Base-by-base conservation (phyloP, 2,329 filamentous ascomycete genomes). In the Ascochyta viciae-villosae region DNA sequence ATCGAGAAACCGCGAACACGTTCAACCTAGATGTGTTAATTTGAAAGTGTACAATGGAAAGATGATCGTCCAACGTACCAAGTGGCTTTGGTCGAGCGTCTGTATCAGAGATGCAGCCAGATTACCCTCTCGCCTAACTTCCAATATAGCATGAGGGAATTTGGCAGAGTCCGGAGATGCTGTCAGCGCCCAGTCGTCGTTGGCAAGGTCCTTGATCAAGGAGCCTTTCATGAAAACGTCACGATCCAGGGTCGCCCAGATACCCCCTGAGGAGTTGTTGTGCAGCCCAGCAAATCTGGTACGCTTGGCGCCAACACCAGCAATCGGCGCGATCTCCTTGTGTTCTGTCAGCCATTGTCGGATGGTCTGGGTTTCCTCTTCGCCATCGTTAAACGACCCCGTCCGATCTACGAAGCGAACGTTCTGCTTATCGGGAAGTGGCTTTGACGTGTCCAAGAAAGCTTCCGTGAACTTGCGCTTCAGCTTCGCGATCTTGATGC, bases 1-100 rank as follows among this genome's bases (percentile, higher is more conserved):
- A 85, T 64, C 1, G 82, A 83, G 61, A 85, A 85, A 4, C 81
- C 82, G 31, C 79, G 76, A 9, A 85, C 77, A 29, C 82, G 77
- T 61, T 85, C 81, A 16, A 76, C 72, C 75, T 78, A 49, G 9
- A 27, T 9, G 50, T 19, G 44, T 76, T 67, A 71, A 74, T 49
- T 54, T 47, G 2, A 46, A 13, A 51, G 29, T 5, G 50, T 47
- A 12, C 61, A 40, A 7, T 46, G 47, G 23, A 3, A 22, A 42
- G 8, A 51, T 51, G 29, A 46, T 38, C 1, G 5, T 27, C 4
- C 29, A 34, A 63, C 70, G 44, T 66, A 82, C 80, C 50, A 83
- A 64, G 63, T 83, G 78, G 58, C 77, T 82, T 37, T 72, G 67
- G 55, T 83, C 78, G 22, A 84, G 71, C 5, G 70, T 70, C 43